These are phyloP conservation scores for Penicillium antarcticum DNA, from an alignment of 495 filamentous ascomycete genomes.

Conservation along the genomic window DNA sequence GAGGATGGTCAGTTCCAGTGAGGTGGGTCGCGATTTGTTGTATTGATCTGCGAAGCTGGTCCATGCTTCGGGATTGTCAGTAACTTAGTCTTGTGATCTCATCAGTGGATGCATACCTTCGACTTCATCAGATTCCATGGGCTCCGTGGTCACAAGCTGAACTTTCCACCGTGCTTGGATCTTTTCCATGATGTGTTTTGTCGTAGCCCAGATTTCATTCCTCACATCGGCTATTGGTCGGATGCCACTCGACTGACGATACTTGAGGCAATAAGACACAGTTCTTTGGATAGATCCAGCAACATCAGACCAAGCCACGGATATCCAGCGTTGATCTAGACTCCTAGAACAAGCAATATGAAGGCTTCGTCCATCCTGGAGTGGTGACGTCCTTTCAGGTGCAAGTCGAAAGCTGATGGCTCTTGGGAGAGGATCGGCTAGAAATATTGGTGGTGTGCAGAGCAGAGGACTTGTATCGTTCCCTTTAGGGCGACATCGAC, in stretches of 20 bases:
- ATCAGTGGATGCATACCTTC: conserved; percentile 40
- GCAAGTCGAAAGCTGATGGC: conserved; percentile 78
- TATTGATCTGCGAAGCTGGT: conserved; percentile 39
- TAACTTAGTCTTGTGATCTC: neutral
- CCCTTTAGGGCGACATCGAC: conserved; percentile 67
- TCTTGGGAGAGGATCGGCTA: conserved; percentile 70
- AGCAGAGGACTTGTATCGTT: conserved; percentile 27
- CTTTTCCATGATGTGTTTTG: conserved; percentile 67
- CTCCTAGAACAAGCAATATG: conserved; percentile 86
- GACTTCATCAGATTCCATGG: conserved; percentile 71
- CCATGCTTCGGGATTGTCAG: conserved; percentile 38
- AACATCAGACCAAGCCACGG: conserved; percentile 89
- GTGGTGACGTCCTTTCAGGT: conserved; percentile 49
- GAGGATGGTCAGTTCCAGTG: conserved; percentile 55
- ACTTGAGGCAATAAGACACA: conserved; percentile 74
- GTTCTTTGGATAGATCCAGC: conserved; percentile 71
- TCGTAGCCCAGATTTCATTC: conserved; percentile 82
- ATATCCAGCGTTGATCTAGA: conserved; percentile 80
- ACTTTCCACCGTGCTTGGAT: conserved; percentile 77
- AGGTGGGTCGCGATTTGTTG: conserved; percentile 44
- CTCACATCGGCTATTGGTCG: conserved; percentile 61
- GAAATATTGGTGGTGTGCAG: conserved; percentile 68
- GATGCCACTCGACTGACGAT: conserved; percentile 53
- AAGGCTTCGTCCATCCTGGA: conserved; percentile 80
- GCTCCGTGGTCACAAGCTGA: conserved; percentile 68